phyloP scores from a whole-genome alignment of 2,329 filamentous ascomycete species.

The Phialophora macrospora region DNA sequence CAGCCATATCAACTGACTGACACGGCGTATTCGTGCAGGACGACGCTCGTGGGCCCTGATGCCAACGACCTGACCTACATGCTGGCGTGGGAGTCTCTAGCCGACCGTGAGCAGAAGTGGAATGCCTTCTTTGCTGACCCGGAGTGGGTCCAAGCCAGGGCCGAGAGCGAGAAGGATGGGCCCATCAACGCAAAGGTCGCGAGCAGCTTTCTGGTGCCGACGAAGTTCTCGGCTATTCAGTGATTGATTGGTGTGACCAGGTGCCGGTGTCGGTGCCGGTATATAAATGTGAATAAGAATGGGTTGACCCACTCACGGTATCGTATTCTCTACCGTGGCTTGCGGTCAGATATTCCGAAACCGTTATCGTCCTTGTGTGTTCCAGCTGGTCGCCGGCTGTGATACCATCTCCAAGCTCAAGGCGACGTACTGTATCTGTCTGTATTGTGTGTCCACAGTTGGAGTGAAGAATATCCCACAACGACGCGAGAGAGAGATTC shows the following conservation, averaged over 20 bases:
- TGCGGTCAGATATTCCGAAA: background rate
- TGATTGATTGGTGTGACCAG: background rate
- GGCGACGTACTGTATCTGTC: background rate
- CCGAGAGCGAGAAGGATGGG: conserved; percentile 21
- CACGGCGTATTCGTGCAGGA: conserved; percentile 64
- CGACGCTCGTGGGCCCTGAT: conserved; percentile 89
- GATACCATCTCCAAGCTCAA: background rate
- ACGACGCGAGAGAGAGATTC: background rate
- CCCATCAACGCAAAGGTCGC: conserved; percentile 21
- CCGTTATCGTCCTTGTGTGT: background rate
- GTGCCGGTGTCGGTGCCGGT: background rate
- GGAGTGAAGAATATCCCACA: background rate
- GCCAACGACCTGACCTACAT: conserved; percentile 76
- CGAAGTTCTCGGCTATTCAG: conserved; percentile 22
- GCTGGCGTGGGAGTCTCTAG: conserved; percentile 55
- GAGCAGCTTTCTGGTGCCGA: conserved; percentile 23
- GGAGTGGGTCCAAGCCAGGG: conserved; percentile 20
- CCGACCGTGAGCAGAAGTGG: conserved; percentile 27
- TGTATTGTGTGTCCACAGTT: background rate
- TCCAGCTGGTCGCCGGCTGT: background rate
- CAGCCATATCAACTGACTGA: background rate
- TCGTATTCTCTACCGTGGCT: background rate
- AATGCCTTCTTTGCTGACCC: conserved; percentile 23
- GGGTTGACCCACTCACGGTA: background rate
- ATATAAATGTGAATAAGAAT: background rate